Evolutionary conservation across 176 grass and related monocot species (phyloP).

Genomic region (Guadua angustifolia): DNA sequence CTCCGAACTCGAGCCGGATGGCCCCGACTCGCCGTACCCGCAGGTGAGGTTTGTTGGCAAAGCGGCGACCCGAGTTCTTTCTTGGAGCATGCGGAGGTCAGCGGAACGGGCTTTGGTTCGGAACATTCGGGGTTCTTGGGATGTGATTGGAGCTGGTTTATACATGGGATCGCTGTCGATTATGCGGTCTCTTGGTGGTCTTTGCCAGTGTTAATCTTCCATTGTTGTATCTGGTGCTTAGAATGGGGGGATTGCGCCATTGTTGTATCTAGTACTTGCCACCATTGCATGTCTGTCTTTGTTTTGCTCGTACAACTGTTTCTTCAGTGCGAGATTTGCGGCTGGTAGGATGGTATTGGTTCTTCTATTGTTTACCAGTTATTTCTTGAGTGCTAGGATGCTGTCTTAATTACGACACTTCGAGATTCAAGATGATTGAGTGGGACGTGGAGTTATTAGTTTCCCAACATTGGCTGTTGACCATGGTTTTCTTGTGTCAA

Average conservation of each 20-base stretch:
- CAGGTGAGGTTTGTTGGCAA: conserved; percentile 32
- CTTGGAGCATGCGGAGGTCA: background rate
- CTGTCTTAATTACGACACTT: conserved; percentile 8
- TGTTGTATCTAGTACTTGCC: background rate
- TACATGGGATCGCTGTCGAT: conserved; percentile 2
- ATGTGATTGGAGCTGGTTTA: background rate
- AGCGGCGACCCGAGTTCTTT: background rate
- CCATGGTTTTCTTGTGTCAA: background rate
- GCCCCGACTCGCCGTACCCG: background rate
- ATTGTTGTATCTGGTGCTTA: background rate
- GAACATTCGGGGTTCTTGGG: background rate
- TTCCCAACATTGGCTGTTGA: background rate
- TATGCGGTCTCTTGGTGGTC: background rate
- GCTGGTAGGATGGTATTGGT: conserved; percentile 1
- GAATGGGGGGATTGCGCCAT: background rate
- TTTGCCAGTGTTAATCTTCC: background rate
- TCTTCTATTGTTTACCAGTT: background rate
- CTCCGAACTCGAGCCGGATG: background rate
- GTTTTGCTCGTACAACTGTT: background rate
- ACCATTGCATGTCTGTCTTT: conserved; percentile 9
- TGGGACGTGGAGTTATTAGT: conserved; percentile 10
- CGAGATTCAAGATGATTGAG: conserved; percentile 13
- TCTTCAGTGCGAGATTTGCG: conserved; percentile 30
- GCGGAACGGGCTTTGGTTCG: background rate
- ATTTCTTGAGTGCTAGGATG: background rate